Evolutionary conservation across 495 filamentous ascomycete species (phyloP), one percentile per base, ranked within the genome.

Genomic region (Neurospora sp.): DNA sequence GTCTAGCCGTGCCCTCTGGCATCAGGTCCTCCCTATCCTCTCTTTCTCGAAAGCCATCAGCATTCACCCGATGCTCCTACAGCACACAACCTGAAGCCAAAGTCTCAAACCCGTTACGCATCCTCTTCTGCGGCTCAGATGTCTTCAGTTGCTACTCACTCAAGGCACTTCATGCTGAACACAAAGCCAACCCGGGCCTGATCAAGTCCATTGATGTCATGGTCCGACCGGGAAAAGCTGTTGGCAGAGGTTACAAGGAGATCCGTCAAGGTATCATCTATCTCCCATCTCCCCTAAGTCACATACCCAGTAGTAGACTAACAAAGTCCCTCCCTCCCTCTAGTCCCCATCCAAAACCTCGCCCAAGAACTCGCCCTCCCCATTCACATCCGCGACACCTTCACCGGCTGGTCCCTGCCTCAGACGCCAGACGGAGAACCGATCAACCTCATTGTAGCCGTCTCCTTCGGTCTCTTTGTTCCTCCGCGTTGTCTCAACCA

Each of bases 91-190:
- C 35, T 39, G 9, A 39, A 41, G 10, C 35, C 69, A 81, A 75
- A 41, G 61, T 20, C 20, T 84, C 83, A 0, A 81, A 86, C 10
- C 93, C 93, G 2, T 86, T 99, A 38, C 87, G 91, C n/a, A 93
- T 99, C 69, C 88, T 99, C 20, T 99, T 97, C 82, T 98, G 94
- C 80, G 96, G 96, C 37, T 96, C 96, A 12, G 96, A 99, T 78
- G 86, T 91, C 7, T 97, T 98, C 82, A 97, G 94, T 82, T 90
- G 91, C 78, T 88, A 88, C 42, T 93, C 94, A 3, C 85, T 99
- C 68, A 84, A 84, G 69, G 92, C 91, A 27, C 83, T 99, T 66
- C 82, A 92, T 77, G 76, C 78, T 3, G 90, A 94, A 77, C 85
- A 89, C 68, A 40, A 83, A 27, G 75, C 80, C 18, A 82, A 89